Base-by-base conservation (phyloP, 768 basidiomycete genomes). In the Tricholomella constricta region DNA sequence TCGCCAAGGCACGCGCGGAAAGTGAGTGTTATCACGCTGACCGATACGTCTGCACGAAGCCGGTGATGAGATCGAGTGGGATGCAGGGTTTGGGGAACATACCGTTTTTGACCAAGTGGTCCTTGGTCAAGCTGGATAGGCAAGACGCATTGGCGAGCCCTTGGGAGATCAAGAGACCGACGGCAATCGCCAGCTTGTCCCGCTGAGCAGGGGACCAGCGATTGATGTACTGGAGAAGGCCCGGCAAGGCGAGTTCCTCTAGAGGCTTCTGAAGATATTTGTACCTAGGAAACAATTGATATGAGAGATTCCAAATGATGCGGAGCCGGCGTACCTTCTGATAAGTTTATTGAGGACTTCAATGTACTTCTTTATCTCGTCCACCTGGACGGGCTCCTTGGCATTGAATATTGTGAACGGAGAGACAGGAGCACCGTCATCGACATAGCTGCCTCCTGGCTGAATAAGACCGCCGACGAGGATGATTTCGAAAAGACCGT, bases 221-320 rank as follows among this genome's bases (percentile, higher is more conserved):
- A 65, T 91, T 84, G 67, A 88, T 84, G 65, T 94, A 93, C 72
- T 98, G 94, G 54, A 99, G 74, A 44, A 98, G 79, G 40, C 80
- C 80, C 3, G 92, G 91, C 12, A 98, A 80, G 49, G 91, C 81
- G 31, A 79, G 81, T 68, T 86, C 88, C 71, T 98, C 96, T 43
- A 99, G 85, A 38, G 96, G 94, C 72, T 89, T 94, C 73, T 98
- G 96, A 63, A 99, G 91, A 80, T 98, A 99, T 73, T 98, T 98
- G 81, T 98, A 98, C 75, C 94, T 96, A 65, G 32, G 49, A 37
- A 31, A 19, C 1, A 17, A 43, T 53, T 32, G 37, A 59, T 46
- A 59, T 51, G 44, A 53, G 56, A 53, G 59, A 49, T 31, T 20
- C 27, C 27, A 47, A 37, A 34, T 49, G 27, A 34, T 34, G 15